A percentile compares a stretch with the other conserved stretches of the same genome.
Evolutionary conservation across 2,329 filamentous ascomycete genomes (phyloP).

Genomic region (Aspergillus sergii): DNA sequence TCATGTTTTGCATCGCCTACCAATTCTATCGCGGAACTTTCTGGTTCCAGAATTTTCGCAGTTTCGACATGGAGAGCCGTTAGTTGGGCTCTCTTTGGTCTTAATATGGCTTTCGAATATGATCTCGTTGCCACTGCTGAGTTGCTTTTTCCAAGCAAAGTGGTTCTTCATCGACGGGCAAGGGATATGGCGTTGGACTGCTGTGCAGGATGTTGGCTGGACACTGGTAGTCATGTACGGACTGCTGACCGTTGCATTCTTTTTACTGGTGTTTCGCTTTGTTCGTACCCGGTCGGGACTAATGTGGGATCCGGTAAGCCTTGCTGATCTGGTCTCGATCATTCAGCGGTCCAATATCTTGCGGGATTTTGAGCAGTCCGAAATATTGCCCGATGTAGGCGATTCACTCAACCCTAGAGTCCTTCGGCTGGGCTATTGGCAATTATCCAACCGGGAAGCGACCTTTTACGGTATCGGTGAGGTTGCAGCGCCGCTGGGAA

Average conservation of each 20-base stretch:
- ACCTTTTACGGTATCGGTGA: constrained; percentile 82
- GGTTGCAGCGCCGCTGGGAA: constrained; percentile 54
- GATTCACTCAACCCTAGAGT: constrained; percentile 58
- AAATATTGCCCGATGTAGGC: constrained; percentile 55
- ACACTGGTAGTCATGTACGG: constrained; percentile 73
- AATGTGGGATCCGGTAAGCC: constrained; percentile 79
- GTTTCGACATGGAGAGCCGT: constrained; percentile 69
- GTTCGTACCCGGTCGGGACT: constrained; percentile 69
- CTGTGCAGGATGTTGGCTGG: constrained; percentile 79
- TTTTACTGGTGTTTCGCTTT: constrained; percentile 67
- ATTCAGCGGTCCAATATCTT: constrained; percentile 79
- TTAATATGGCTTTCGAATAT: constrained; percentile 73
- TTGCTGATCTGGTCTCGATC: constrained; percentile 79
- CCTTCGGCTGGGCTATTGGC: constrained; percentile 86
- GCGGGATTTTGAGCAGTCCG: constrained; percentile 69
- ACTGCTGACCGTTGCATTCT: constrained; percentile 61
- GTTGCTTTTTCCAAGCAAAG: constrained; percentile 71
- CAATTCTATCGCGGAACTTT: constrained; percentile 63
- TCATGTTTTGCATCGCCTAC: constrained; percentile 66
- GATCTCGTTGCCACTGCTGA: constrained; percentile 80
- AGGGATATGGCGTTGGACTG: constrained; percentile 74
- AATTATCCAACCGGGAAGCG: constrained; percentile 64
- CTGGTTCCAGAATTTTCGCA: constrained; percentile 69
- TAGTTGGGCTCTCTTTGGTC: constrained; percentile 67
- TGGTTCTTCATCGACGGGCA: constrained; percentile 62